Evolutionary conservation across 2,329 filamentous ascomycete species (phyloP).

Genomic region (Trichoderma breve): DNA sequence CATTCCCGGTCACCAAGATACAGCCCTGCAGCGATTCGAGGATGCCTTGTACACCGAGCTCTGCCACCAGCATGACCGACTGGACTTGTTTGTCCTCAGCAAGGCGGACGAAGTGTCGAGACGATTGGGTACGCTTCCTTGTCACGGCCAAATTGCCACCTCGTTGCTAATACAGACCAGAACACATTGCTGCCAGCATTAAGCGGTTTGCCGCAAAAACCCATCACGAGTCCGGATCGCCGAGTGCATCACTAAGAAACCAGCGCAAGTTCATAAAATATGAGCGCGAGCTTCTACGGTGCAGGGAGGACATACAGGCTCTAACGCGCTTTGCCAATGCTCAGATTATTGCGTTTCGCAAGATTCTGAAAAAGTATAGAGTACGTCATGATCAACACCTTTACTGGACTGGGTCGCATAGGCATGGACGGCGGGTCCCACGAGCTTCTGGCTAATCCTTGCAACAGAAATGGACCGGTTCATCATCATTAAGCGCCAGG

Average conservation of each 20-base stretch:
- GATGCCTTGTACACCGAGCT: slow-evolving; percentile 69
- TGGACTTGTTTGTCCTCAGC: slow-evolving; percentile 74
- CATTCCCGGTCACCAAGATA: slow-evolving; percentile 69
- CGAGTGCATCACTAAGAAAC: slow-evolving; percentile 41
- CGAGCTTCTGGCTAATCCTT: background rate
- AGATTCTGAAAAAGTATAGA: slow-evolving; percentile 82
- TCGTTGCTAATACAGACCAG: slow-evolving; percentile 31
- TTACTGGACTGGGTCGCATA: background rate
- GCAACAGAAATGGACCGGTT: slow-evolving; percentile 78
- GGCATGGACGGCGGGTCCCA: background rate
- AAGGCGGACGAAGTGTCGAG: slow-evolving; percentile 76
- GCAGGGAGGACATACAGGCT: slow-evolving; percentile 68
- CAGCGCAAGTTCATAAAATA: slow-evolving; percentile 54
- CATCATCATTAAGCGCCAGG: slow-evolving; percentile 59
- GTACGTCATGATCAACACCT: slow-evolving; percentile 35
- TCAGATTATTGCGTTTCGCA: slow-evolving; percentile 74
- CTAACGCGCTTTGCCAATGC: slow-evolving; percentile 70
- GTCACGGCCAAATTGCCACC: background rate
- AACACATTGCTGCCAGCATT: slow-evolving; percentile 49
- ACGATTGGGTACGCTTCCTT: slow-evolving; percentile 54
- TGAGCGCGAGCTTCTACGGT: slow-evolving; percentile 52
- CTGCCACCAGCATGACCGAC: slow-evolving; percentile 71
- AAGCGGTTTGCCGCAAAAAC: slow-evolving; percentile 48
- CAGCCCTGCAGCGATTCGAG: slow-evolving; percentile 62
- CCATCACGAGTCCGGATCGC: slow-evolving; percentile 31